These are phyloP conservation scores for Rhodotorula taiwanensis DNA, from an alignment of 768 basidiomycete species.

Conservation along the genomic window DNA sequence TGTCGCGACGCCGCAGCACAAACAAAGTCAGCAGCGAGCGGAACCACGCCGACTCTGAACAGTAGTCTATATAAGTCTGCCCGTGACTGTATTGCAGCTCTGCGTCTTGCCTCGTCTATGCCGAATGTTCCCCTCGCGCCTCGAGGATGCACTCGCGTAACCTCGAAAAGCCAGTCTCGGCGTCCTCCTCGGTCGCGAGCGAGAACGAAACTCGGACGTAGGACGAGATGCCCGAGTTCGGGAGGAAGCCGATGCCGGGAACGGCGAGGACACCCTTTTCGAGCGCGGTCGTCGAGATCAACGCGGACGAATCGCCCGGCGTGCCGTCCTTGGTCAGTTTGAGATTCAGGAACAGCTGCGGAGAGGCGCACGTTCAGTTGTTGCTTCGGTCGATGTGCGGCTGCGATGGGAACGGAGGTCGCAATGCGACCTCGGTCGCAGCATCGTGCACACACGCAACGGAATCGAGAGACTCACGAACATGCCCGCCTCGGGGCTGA, in stretches of 20 bases:
- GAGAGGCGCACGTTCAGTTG: neutral
- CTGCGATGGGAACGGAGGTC: no score
- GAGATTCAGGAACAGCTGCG: slow-evolving; percentile 35
- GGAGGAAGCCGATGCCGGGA: slow-evolving; percentile 73
- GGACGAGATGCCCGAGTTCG: slow-evolving; percentile 60
- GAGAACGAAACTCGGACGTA: slow-evolving; percentile 82
- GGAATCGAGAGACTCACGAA: slow-evolving; percentile 59
- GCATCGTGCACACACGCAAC: neutral
- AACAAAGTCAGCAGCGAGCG: no score
- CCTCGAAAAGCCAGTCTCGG: slow-evolving; percentile 65
- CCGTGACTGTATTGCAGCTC: no score
- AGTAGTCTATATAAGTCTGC: no score
- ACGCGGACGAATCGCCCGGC: slow-evolving; percentile 60
- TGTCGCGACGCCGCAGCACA: no score
- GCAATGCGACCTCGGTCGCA: no score
- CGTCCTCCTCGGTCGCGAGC: slow-evolving; percentile 58
- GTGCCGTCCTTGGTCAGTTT: slow-evolving; percentile 41
- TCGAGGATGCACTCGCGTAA: slow-evolving; percentile 46
- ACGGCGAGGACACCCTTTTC: slow-evolving; percentile 80
- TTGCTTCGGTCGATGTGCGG: neutral
- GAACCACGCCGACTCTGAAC: no score
- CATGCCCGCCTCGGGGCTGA: slow-evolving; percentile 69
- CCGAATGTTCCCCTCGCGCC: slow-evolving; percentile 12
- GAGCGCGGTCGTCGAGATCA: slow-evolving; percentile 69
- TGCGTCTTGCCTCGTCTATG: no score